phyloP scores from a whole-genome alignment of 2,329 filamentous ascomycete genomes.

The Fusarium devonianum region DNA sequence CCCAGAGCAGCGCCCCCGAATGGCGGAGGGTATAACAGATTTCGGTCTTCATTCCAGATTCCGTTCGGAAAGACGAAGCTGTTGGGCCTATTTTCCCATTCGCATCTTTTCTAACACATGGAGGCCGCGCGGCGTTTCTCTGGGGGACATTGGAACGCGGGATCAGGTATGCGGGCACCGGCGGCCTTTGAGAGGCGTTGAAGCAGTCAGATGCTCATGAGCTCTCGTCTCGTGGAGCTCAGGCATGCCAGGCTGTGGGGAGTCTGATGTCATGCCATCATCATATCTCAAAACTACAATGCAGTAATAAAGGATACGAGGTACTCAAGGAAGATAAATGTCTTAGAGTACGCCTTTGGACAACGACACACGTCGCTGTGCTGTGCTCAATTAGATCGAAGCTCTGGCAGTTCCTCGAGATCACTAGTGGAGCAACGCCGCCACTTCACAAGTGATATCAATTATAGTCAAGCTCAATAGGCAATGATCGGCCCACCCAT shows the following conservation, averaged over 20 bases:
- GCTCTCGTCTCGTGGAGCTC: background rate
- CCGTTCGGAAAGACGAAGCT: background rate
- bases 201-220: background rate
- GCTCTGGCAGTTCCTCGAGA: constrained; percentile 11
- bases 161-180: background rate
- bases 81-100: background rate
- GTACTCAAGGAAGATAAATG: no score
- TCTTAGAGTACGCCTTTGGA: no score
- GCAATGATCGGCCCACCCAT: constrained; percentile 18
- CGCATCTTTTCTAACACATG: background rate
- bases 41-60: constrained; percentile 1
- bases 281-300: background rate
- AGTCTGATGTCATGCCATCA: background rate
- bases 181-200: background rate
- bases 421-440: constrained; percentile 18
- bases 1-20: constrained; percentile 22
- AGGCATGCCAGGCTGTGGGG: background rate
- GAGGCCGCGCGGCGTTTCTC: constrained; percentile 21
- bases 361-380: constrained; percentile 7
- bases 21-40: constrained; percentile 1
- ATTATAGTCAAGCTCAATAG: constrained; percentile 9
- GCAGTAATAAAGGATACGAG: no score
- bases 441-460: constrained; percentile 1
- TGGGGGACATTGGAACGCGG: background rate
- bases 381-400: constrained; percentile 22